Evolutionary conservation across 805 yeast species (phyloP).

Genomic region (Pichia californica): DNA sequence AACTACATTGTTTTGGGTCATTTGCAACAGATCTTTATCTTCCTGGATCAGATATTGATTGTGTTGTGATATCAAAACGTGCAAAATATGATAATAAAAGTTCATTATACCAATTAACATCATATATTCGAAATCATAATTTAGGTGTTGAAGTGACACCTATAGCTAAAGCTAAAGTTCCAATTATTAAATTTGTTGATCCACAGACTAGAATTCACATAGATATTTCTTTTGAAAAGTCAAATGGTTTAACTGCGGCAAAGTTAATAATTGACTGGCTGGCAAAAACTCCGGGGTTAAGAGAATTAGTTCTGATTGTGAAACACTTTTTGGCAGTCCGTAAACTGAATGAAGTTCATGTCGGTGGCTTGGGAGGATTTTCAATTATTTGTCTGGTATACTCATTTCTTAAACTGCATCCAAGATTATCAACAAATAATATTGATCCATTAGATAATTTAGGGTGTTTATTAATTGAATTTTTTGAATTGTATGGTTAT

Average conservation of each 20-base stretch:
- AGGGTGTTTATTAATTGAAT: slow-evolving; percentile 83
- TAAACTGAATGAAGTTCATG: slow-evolving; percentile 75
- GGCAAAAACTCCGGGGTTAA: slow-evolving; percentile 62
- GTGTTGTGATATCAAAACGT: slow-evolving; percentile 67
- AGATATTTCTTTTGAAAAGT: slow-evolving; percentile 85
- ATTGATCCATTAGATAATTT: slow-evolving; percentile 67
- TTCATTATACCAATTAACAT: slow-evolving; percentile 66
- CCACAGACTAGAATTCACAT: slow-evolving; percentile 63
- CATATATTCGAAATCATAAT: slow-evolving; percentile 52
- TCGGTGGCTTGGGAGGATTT: slow-evolving; percentile 94
- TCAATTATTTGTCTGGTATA: slow-evolving; percentile 83
- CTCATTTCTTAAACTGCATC: slow-evolving; percentile 74
- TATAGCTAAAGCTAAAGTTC: slow-evolving; percentile 85
- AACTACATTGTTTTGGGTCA: slow-evolving; percentile 85
- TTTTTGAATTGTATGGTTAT: slow-evolving; percentile 86
- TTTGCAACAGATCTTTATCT: slow-evolving; percentile 87
- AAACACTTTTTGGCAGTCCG: slow-evolving; percentile 82
- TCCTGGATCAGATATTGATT: slow-evolving; percentile 94
- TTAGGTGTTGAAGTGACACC: slow-evolving; percentile 75
- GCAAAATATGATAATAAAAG: slow-evolving; percentile 57
- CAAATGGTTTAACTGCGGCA: slow-evolving; percentile 80
- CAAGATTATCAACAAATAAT: slow-evolving; percentile 59
- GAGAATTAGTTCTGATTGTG: slow-evolving; percentile 74
- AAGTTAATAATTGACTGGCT: slow-evolving; percentile 71
- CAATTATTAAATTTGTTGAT: slow-evolving; percentile 87